phyloP scores from a whole-genome alignment of 306 rosid genomes.

The Fragaria nilgerrensis region DNA sequence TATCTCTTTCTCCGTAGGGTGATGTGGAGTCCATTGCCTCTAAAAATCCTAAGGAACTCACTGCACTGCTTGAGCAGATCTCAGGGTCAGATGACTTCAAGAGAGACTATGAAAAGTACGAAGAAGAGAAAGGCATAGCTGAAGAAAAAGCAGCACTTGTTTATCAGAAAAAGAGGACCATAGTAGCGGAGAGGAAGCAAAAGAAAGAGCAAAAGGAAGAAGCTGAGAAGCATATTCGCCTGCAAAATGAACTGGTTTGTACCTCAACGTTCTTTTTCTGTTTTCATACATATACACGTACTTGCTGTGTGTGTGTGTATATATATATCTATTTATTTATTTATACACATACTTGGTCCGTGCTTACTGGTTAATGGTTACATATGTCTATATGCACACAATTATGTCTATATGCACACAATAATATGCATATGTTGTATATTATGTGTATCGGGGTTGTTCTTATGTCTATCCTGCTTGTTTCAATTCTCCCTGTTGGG shows the following conservation, averaged over 20 bases:
- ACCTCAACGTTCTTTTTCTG: slow-evolving; percentile 13
- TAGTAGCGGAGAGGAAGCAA: slow-evolving; percentile 89
- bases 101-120: slow-evolving; percentile 83
- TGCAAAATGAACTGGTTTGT: slow-evolving; percentile 75
- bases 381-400: neutral
- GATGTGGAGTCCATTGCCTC: slow-evolving; percentile 99
- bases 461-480: neutral
- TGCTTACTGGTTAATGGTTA: neutral
- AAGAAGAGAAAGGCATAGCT: slow-evolving; percentile 75
- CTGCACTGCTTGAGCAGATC: slow-evolving; percentile 89
- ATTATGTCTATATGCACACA: neutral
- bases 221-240: slow-evolving; percentile 84
- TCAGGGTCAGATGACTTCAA: slow-evolving; percentile 92
- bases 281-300: slow-evolving; percentile 8
- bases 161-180: slow-evolving; percentile 84
- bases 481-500: neutral
- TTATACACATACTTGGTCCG: neutral
- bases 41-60: slow-evolving; percentile 89
- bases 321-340: neutral
- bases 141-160: slow-evolving; percentile 90
- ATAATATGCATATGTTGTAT: neutral
- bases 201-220: slow-evolving; percentile 98
- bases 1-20: slow-evolving; percentile 53
- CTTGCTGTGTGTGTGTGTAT: neutral
- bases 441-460: neutral